Evolutionary conservation across 129 eudicot species (phyloP).

Genomic region (Chrysanthemum lavandulifolium): DNA sequence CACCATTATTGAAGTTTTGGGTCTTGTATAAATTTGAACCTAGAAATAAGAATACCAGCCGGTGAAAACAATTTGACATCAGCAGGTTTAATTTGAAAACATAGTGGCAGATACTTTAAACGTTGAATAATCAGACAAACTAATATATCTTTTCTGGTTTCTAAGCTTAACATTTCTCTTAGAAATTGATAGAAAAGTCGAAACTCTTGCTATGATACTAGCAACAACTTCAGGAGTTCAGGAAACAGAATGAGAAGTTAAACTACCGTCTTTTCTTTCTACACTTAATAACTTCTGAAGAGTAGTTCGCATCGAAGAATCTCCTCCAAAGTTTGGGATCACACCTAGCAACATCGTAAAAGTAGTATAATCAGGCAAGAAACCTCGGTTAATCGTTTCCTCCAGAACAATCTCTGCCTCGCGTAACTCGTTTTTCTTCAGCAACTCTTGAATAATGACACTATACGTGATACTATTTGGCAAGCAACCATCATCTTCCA

Average conservation of each 20-base stretch:
- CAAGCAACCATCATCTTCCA: slow-evolving; percentile 2
- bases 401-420: neutral
- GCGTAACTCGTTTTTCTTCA: slow-evolving; percentile 2
- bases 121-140: no score
- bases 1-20: no score
- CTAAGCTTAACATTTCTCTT: no score
- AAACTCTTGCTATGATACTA: no score
- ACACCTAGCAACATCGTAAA: neutral
- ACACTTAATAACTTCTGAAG: neutral
- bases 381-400: neutral
- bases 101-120: no score
- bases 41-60: no score
- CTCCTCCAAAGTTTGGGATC: neutral
- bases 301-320: neutral
- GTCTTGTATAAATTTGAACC: no score
- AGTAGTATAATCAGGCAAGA: slow-evolving; percentile 3
- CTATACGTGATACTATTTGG: neutral
- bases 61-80: no score
- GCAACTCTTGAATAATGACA: neutral
- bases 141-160: no score
- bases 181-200: no score
- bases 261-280: slow-evolving; percentile 1
- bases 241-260: neutral
- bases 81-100: no score
- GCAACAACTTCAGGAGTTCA: neutral